Conservation (phyloP, 2,329 filamentous ascomycete species). For the Clonostachys chloroleuca region DNA sequence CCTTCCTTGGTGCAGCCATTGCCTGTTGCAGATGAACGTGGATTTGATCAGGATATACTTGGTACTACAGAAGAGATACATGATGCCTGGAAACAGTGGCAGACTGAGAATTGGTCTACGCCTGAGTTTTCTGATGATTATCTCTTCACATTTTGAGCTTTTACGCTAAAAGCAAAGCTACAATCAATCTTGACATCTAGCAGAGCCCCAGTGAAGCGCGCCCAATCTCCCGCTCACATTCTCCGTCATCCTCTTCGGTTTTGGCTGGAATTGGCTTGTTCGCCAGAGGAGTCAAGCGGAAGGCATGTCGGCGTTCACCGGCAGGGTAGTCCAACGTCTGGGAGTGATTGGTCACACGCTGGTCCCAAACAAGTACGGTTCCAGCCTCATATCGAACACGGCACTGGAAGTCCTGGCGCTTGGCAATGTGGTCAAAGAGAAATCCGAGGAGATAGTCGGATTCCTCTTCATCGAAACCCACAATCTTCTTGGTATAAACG, state of each 20-base stretch:
- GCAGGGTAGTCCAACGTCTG: slow-evolving; percentile 57
- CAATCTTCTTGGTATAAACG: slow-evolving; percentile 58
- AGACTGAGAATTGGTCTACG: not conserved
- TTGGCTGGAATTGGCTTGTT: slow-evolving; percentile 32
- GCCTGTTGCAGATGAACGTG: no score
- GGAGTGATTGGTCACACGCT: slow-evolving; percentile 69
- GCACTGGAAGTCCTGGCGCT: slow-evolving; percentile 56
- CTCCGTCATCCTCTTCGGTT: not conserved
- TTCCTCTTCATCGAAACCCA: slow-evolving; percentile 78
- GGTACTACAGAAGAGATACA: not conserved
- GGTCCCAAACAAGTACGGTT: slow-evolving; percentile 79
- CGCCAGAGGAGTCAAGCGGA: slow-evolving; percentile 72
- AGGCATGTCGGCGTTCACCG: slow-evolving; percentile 50
- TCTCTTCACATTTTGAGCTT: not conserved
- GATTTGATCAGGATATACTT: not conserved
- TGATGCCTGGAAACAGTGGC: not conserved
- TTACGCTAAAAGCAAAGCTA: not conserved
- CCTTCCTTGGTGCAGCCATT: no score
- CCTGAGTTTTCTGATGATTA: not conserved
- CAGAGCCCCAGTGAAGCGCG: not conserved
- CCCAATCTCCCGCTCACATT: not conserved
- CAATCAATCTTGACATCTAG: not conserved
- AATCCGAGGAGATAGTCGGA: slow-evolving; percentile 67
- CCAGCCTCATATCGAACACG: slow-evolving; percentile 67
- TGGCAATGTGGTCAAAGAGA: slow-evolving; percentile 44